These are phyloP conservation scores for Paspalum notatum DNA, from an alignment of 176 grass and related monocot species.

Conservation along the genomic window DNA sequence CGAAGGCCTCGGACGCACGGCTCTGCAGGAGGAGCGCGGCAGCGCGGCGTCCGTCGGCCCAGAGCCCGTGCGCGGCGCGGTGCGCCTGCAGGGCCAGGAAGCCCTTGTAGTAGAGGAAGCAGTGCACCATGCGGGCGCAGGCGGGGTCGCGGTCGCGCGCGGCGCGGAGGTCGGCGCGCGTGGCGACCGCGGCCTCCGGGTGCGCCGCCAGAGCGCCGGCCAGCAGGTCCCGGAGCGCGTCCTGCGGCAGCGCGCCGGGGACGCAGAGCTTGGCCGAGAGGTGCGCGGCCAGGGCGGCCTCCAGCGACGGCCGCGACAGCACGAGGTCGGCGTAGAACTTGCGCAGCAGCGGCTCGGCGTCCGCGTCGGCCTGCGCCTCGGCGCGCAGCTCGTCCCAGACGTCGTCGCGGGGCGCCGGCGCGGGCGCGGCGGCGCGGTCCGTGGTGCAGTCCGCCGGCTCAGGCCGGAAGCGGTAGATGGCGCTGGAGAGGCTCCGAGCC, in stretches of 20 bases:
- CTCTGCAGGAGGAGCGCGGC: constrained; percentile 81
- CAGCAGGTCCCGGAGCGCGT: constrained; percentile 60
- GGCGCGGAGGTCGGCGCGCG: constrained; percentile 70
- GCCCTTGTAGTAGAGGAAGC: constrained; percentile 98
- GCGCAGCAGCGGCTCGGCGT: constrained; percentile 62
- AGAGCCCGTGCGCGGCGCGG: constrained; percentile 79
- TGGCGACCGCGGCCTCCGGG: constrained; percentile 40
- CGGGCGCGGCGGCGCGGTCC: not conserved
- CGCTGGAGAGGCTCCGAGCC: constrained; percentile 15
- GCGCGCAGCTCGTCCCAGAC: constrained; percentile 61
- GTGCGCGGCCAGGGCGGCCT: constrained; percentile 71
- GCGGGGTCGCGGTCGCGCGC: constrained; percentile 80
- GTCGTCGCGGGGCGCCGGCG: constrained; percentile 23
- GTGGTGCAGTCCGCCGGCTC: not conserved
- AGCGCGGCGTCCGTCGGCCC: constrained; percentile 53
- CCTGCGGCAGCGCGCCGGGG: constrained; percentile 49
- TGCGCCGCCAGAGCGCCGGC: constrained; percentile 36
- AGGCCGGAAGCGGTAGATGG: constrained; percentile 19
- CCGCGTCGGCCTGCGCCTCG: constrained; percentile 67
- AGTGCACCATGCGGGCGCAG: constrained; percentile 89
- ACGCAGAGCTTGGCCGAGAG: constrained; percentile 74
- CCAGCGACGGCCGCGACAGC: constrained; percentile 59
- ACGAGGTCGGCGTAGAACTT: constrained; percentile 70
- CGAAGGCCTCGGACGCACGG: constrained; percentile 88
- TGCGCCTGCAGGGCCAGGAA: constrained; percentile 89